Conservation (phyloP, 176 grass and related monocot genomes). For the Carex scoparia region DNA sequence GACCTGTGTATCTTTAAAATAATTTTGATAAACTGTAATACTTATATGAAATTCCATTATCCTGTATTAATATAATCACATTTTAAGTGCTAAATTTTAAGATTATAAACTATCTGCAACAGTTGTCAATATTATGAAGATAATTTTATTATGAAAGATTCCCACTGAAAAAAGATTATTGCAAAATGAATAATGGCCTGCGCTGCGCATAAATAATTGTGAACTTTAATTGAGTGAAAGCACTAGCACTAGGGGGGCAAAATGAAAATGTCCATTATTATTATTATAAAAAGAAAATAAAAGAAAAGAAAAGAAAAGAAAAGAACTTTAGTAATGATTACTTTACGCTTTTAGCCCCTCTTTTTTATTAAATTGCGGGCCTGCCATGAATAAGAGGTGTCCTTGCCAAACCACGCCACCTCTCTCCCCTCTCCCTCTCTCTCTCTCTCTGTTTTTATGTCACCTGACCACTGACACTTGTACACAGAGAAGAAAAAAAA, state of each 20-base stretch:
- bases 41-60: neutral
- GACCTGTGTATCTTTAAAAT: neutral
- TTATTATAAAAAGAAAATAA: neutral
- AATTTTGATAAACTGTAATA: neutral
- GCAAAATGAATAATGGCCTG: neutral
- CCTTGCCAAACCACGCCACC: slow-evolving; percentile 26
- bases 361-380: slow-evolving; percentile 21
- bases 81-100: no score
- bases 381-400: slow-evolving; percentile 9
- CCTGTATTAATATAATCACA: no score
- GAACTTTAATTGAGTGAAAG: neutral
- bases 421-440: neutral
- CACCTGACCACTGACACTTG: slow-evolving; percentile 45
- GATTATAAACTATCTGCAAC: no score
- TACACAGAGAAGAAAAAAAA: neutral
- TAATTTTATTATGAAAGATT: no score
- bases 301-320: neutral
- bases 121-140: neutral
- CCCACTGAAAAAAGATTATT: neutral
- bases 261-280: neutral
- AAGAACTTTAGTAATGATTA: slow-evolving; percentile 15
- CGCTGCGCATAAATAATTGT: neutral
- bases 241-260: neutral
- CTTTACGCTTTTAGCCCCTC: neutral
- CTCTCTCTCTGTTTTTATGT: slow-evolving; percentile 30